Conservation (phyloP, 1,284 basidiomycete genomes). For the Sporisorium graminicola region DNA sequence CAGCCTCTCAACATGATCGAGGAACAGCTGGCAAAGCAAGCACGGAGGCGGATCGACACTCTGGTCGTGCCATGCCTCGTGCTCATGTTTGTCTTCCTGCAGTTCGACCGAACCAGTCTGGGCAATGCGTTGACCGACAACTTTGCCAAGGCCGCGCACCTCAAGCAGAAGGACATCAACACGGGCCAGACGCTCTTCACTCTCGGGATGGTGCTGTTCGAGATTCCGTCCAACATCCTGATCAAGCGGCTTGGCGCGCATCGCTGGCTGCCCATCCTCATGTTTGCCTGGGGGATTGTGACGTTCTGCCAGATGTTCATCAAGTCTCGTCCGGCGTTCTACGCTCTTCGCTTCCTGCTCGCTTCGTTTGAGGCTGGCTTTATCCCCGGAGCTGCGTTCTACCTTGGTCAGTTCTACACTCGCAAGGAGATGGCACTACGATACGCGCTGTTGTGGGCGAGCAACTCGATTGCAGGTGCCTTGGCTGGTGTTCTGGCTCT, state of each 20-base stretch:
- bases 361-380: conserved; percentile 1
- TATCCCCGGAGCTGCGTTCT: conserved; percentile 4
- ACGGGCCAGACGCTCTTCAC: conserved; percentile 1
- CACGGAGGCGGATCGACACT: neutral
- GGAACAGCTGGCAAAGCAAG: conserved; percentile 1
- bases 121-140: conserved; percentile 6
- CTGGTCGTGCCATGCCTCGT: neutral
- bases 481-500: neutral
- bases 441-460: conserved; percentile 3
- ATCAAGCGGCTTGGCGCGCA: conserved; percentile 2
- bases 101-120: conserved; percentile 4
- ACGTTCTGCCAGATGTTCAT: conserved; percentile 4
- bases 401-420: neutral
- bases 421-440: neutral
- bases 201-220: conserved; percentile 3
- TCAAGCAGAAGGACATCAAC: conserved; percentile 7
- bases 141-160: conserved; percentile 1
- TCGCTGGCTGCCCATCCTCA: conserved; percentile 1
- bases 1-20: neutral
- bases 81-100: conserved; percentile 3
- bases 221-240: conserved; percentile 2
- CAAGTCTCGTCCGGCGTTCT: neutral
- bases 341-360: neutral
- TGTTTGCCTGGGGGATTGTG: conserved; percentile 3
- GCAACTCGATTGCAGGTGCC: conserved; percentile 5